Base-by-base conservation (phyloP, 1,139 yeast species). In the Scheffersomyces cryptocercus region DNA sequence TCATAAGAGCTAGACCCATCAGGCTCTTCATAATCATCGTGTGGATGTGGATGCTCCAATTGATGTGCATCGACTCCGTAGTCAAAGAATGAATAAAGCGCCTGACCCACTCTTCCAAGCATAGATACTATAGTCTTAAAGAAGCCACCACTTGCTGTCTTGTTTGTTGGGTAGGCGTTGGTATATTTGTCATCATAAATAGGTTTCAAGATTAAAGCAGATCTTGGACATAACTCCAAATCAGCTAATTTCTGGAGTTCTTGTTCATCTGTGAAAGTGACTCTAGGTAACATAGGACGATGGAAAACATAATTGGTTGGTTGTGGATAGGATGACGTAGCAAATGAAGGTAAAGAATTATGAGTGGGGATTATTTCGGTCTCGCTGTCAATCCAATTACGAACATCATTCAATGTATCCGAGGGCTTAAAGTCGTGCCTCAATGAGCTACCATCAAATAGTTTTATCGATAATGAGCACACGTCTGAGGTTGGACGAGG, bases 191-290 rank as follows among this genome's bases (percentile, higher is more conserved):
- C 70, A 37, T 61, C 66, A 47, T 63, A 73, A 8, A 68, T 59
- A 35, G 88, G 88, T 54, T 83, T 82, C 48, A 86, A 67, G 32
- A 84, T 79, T 38, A 86, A 62, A 0, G 84, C 87, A 11, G 89
- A 81, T 41, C 91, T 69, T 1, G 95, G 93, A 11, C 75, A 65
- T 44, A 86, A 66, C 7, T 74, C 79, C 39, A 86, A 66, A 4
- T 68, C 73, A 20, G 54, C 57, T 36, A 86, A 66, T 3, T 78
- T 61, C 40, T 58, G 58, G 43, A 72, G 68, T 55, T 85, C 90
- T 42, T 84, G 85, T 7, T 73, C 68, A 11, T 75, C 79, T 2
- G 75, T 65, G 47, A 56, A 72, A 0, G 76, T 68, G 10, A 56
- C 53, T 24, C 77, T 54, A 3, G 75, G 75, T 5, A 70, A 51